These are phyloP conservation scores for Rhododendron ovatum DNA, from an alignment of 148 eudicot species.

Conservation along the genomic window DNA sequence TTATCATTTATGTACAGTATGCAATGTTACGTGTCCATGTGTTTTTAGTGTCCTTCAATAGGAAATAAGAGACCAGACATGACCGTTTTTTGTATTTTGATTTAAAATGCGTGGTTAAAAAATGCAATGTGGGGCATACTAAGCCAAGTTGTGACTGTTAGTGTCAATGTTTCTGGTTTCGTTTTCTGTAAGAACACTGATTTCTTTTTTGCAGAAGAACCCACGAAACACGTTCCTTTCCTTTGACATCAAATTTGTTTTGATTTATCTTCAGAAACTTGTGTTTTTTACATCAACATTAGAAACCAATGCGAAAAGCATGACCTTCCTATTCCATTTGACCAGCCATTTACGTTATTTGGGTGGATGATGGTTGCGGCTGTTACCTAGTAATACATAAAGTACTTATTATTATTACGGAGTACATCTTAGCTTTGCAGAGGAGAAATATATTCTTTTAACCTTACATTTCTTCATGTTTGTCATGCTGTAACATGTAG, in stretches of 20 bases:
- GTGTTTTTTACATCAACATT: not conserved
- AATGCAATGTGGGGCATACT: not conserved
- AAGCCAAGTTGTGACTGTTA: not conserved
- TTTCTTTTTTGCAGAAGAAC: not conserved
- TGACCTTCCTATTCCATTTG: not conserved
- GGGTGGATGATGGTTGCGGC: not conserved
- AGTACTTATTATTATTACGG: not conserved
- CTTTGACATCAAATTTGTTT: not conserved
- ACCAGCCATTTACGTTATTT: not conserved
- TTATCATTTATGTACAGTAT: not conserved
- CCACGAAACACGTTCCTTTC: not conserved
- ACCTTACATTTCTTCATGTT: not conserved
- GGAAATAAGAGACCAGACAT: not conserved
- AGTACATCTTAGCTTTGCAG: not conserved
- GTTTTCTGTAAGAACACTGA: not conserved
- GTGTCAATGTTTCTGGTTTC: not conserved
- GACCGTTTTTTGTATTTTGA: not conserved
- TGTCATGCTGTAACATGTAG: constrained; percentile 16
- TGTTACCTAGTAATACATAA: not conserved
- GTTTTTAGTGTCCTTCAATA: not conserved
- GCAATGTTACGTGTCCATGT: not conserved
- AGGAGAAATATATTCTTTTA: not conserved
- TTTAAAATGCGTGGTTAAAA: too few relatives aligned
- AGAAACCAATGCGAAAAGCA: not conserved
- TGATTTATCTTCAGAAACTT: not conserved